Evolutionary conservation across 2,329 filamentous ascomycete species (phyloP).

Genomic region (Microascus cirrosus): DNA sequence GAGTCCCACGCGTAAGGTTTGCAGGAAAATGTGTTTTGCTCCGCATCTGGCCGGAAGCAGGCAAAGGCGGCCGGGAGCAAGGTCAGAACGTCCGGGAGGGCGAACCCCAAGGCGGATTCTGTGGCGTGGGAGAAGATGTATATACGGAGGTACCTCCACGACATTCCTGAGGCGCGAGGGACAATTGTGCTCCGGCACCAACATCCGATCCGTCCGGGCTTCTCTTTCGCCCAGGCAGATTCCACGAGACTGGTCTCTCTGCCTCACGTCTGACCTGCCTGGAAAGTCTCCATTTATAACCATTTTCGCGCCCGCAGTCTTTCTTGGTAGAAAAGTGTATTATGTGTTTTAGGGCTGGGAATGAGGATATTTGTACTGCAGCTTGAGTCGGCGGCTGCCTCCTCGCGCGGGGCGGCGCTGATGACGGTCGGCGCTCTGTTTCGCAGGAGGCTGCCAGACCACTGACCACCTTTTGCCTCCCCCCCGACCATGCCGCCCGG

Average conservation of each 20-base stretch:
- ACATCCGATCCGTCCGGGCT: constrained; percentile 5
- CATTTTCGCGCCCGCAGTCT: not conserved
- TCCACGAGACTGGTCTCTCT: not conserved
- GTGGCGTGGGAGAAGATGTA: not conserved
- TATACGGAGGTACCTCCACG: not conserved
- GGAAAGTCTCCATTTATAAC: not conserved
- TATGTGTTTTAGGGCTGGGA: not conserved
- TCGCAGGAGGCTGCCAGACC: not conserved
- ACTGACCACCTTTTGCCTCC: not conserved
- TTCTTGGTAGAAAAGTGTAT: no score
- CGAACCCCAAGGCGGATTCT: not conserved
- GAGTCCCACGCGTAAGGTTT: no score
- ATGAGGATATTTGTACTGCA: not conserved
- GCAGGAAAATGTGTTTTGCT: no score
- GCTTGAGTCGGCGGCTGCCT: no score
- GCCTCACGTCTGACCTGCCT: not conserved
- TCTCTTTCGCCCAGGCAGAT: not conserved
- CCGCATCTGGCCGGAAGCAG: not conserved
- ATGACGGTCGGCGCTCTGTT: not conserved
- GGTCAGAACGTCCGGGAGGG: not conserved
- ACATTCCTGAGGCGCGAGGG: not conserved
- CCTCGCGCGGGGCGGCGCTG: not conserved
- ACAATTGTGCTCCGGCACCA: not conserved
- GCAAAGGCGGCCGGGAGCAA: not conserved
- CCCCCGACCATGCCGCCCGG: not conserved